Percentiles rank a stretch among this genome's conserved stretches.
phyloP scores from a whole-genome alignment of 768 basidiomycete genomes.

The Trametes cinnabarina region DNA sequence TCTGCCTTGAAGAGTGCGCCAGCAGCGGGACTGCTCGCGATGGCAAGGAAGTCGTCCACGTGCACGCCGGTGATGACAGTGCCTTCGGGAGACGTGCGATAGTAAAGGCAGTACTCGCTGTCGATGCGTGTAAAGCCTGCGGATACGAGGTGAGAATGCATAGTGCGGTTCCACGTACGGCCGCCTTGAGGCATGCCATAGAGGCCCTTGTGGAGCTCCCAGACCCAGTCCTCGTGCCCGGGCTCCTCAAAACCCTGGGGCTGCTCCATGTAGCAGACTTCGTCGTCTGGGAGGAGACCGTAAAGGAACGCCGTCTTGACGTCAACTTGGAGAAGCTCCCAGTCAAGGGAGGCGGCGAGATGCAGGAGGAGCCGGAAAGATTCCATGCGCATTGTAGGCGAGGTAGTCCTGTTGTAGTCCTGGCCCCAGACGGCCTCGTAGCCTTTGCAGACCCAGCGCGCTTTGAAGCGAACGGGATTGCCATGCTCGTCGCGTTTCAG shows the following conservation, averaged over 20 bases:
- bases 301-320: conserved; percentile 42
- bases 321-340: conserved; percentile 40
- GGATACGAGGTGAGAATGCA: background rate
- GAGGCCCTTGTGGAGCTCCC: conserved; percentile 10
- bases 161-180: conserved; percentile 16
- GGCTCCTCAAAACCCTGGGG: conserved; percentile 23
- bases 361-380: conserved; percentile 38
- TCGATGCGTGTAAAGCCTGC: conserved; percentile 18
- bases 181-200: conserved; percentile 26
- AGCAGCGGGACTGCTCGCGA: conserved; percentile 24
- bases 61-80: conserved; percentile 22
- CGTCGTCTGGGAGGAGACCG: conserved; percentile 28
- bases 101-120: conserved; percentile 21
- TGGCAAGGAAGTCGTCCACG: conserved; percentile 22
- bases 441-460: conserved; percentile 41
- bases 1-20: conserved; percentile 30
- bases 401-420: conserved; percentile 43
- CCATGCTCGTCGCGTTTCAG: conserved; percentile 25
- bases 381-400: conserved; percentile 41
- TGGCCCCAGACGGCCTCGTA: conserved; percentile 40
- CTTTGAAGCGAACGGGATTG: conserved; percentile 31
- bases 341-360: conserved; percentile 33
- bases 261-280: conserved; percentile 37
- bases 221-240: conserved; percentile 5
- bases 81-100: background rate